These are phyloP conservation scores for Tolypocladium capitatum DNA, from an alignment of 2,329 filamentous ascomycete species.

Conservation along the genomic window DNA sequence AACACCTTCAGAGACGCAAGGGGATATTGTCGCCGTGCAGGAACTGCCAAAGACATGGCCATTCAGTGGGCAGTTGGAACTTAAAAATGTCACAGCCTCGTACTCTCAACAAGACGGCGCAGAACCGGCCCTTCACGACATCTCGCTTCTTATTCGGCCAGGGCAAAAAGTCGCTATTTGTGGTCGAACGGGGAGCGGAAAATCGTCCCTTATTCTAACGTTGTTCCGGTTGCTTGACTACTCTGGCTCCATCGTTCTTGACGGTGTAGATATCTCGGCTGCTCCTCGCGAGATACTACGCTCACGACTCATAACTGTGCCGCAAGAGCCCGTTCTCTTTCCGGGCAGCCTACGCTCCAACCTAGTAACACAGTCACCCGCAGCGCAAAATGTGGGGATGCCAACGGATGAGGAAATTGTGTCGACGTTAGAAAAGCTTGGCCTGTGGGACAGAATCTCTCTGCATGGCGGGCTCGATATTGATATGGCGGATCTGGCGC, in stretches of 20 bases:
- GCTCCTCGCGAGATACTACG: slow-evolving; percentile 27
- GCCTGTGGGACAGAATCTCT: slow-evolving; percentile 6
- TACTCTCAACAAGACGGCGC: slow-evolving; percentile 7
- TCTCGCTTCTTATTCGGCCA: slow-evolving; percentile 12
- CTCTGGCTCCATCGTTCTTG: slow-evolving; percentile 22
- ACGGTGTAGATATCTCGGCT: slow-evolving; percentile 21
- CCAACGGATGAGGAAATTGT: slow-evolving; percentile 5
- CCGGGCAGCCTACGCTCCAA: slow-evolving; percentile 20
- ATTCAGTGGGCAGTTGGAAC: slow-evolving; percentile 10
- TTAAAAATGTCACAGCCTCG: slow-evolving; percentile 13
- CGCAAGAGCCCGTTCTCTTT: slow-evolving; percentile 37
- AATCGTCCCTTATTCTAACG: slow-evolving; percentile 24
- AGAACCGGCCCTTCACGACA: slow-evolving; percentile 6
- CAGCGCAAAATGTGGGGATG: background rate
- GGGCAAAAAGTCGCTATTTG: slow-evolving; percentile 19
- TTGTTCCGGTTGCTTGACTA: slow-evolving; percentile 25
- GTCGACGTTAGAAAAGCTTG: slow-evolving; percentile 4
- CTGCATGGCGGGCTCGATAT: slow-evolving; percentile 7
- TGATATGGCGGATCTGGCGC: slow-evolving; percentile 2
- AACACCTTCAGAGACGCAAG: slow-evolving; percentile 9
- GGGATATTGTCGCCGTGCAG: background rate
- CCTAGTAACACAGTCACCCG: background rate
- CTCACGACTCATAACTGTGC: slow-evolving; percentile 30
- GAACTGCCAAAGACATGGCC: slow-evolving; percentile 14
- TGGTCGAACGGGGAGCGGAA: slow-evolving; percentile 24